These are phyloP conservation scores for Diddensiella transvaalensis DNA, from an alignment of 805 yeast species.

Conservation along the genomic window DNA sequence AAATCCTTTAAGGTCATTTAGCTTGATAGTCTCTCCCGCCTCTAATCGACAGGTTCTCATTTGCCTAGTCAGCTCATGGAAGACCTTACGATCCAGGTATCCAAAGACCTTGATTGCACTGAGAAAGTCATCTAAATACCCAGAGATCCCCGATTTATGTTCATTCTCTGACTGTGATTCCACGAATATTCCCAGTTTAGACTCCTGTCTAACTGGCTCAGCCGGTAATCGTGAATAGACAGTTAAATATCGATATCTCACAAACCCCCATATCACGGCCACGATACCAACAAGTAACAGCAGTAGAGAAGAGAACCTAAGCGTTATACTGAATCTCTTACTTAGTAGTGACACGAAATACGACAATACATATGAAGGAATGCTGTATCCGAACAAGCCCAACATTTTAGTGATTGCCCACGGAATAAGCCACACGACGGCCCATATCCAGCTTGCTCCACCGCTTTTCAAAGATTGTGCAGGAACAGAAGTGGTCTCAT, in stretches of 20 bases:
- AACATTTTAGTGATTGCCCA: neutral
- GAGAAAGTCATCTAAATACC: slow-evolving; percentile 43
- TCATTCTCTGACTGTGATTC: slow-evolving; percentile 35
- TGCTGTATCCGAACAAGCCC: neutral
- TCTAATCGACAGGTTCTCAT: slow-evolving; percentile 85
- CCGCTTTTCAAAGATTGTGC: neutral
- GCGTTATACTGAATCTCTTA: slow-evolving; percentile 46
- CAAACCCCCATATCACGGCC: slow-evolving; percentile 42
- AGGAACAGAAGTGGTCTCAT: neutral
- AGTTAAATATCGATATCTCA: slow-evolving; percentile 62
- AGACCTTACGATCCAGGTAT: slow-evolving; percentile 82
- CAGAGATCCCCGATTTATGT: slow-evolving; percentile 28
- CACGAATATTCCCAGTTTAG: slow-evolving; percentile 46
- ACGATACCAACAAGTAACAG: slow-evolving; percentile 28
- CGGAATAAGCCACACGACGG: neutral
- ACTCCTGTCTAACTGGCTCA: slow-evolving; percentile 43
- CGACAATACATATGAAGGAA: slow-evolving; percentile 28
- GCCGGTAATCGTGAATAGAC: slow-evolving; percentile 55
- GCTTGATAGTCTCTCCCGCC: slow-evolving; percentile 67
- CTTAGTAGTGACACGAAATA: slow-evolving; percentile 36
- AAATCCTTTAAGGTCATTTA: slow-evolving; percentile 78
- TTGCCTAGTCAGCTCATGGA: slow-evolving; percentile 85
- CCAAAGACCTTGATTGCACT: slow-evolving; percentile 93
- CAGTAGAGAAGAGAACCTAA: slow-evolving; percentile 35
- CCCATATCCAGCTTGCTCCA: neutral